These are phyloP conservation scores for Cardamine occulta DNA, from an alignment of 345 rosid species.

Conservation along the genomic window DNA sequence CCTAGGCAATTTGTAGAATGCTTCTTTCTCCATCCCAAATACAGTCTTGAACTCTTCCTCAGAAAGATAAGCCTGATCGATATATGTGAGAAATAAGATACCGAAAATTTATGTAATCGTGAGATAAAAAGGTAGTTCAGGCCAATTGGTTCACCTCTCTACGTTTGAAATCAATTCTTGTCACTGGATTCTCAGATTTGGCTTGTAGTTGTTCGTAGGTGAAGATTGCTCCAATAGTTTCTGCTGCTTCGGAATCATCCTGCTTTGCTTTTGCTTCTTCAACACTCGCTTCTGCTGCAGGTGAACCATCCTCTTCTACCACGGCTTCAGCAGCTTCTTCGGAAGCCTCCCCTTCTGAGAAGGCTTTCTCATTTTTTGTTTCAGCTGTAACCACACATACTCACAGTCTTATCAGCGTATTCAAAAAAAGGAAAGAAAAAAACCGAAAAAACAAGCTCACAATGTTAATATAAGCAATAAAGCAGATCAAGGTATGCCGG, in stretches of 20 bases:
- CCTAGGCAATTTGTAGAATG: no score
- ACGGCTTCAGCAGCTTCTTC: slow-evolving; percentile 51
- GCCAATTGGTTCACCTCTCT: slow-evolving; percentile 64
- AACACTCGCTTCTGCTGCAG: slow-evolving; percentile 39
- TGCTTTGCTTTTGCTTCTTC: slow-evolving; percentile 40
- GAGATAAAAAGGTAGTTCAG: neutral
- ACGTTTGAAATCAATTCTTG: slow-evolving; percentile 83
- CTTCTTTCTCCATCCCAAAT: slow-evolving; percentile 70
- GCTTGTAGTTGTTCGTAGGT: slow-evolving; percentile 77
- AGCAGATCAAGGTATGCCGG: neutral
- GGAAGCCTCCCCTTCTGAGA: slow-evolving; percentile 58
- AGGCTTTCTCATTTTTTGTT: slow-evolving; percentile 49
- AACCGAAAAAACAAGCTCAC: neutral
- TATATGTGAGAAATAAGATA: neutral
- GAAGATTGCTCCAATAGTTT: slow-evolving; percentile 51
- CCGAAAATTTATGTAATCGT: neutral
- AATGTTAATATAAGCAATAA: neutral
- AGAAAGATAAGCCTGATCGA: slow-evolving; percentile 69
- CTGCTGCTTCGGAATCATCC: slow-evolving; percentile 47
- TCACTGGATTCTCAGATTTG: slow-evolving; percentile 77
- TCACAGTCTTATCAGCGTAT: slow-evolving; percentile 1
- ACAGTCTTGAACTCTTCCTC: slow-evolving; percentile 71
- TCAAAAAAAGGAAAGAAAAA: neutral
- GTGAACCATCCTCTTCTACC: slow-evolving; percentile 52
- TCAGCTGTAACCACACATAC: slow-evolving; percentile 46